Percentiles rank a stretch among this genome's conserved stretches.
Conservation (phyloP, 306 rosid species). For the Carpinus fangiana region DNA sequence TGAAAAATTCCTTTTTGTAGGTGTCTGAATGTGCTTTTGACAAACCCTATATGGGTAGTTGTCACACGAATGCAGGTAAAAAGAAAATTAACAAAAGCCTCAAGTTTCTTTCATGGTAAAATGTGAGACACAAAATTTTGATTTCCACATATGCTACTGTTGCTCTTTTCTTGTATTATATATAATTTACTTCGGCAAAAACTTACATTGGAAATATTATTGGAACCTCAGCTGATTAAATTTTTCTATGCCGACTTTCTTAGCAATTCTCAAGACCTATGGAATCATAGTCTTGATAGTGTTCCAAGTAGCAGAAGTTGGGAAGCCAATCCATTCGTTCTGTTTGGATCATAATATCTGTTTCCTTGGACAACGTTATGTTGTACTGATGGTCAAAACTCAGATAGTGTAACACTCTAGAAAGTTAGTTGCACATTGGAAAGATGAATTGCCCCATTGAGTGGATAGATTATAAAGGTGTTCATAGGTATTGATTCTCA, state of each 20-base stretch:
- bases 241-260: neutral
- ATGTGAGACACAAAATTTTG: slow-evolving; percentile 2
- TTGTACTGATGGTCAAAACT: neutral
- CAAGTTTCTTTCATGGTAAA: slow-evolving; percentile 15
- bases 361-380: neutral
- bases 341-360: neutral
- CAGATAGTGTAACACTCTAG: no score
- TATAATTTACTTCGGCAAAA: neutral
- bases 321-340: neutral
- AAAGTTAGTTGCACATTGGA: no score
- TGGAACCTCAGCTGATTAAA: neutral
- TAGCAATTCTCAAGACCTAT: neutral
- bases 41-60: slow-evolving; percentile 93
- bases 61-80: slow-evolving; percentile 97
- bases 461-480: no score
- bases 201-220: neutral
- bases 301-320: neutral
- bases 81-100: slow-evolving; percentile 12
- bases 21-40: slow-evolving; percentile 91
- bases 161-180: neutral
- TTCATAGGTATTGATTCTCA: no score
- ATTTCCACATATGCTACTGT: neutral
- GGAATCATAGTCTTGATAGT: neutral
- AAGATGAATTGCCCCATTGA: no score
- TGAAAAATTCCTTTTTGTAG: slow-evolving; percentile 44